Conservation (phyloP, 306 rosid species). For the Carpinus viminea region DNA sequence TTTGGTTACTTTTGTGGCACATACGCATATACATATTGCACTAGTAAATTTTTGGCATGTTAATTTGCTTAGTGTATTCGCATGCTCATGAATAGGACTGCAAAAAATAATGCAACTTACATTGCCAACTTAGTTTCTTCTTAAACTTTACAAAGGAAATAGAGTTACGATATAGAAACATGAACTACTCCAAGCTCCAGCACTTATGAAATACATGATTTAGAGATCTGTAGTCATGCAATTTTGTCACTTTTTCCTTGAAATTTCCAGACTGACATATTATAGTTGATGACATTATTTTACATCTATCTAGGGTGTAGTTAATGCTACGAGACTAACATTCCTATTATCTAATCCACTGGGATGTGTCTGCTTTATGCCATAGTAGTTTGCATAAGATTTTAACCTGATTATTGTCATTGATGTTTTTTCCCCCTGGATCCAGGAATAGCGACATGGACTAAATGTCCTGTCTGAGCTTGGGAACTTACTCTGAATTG, state of each 20-base stretch:
- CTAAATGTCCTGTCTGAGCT: no score
- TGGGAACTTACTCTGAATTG: no score
- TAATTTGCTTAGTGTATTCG: not conserved
- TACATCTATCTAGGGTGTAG: not conserved
- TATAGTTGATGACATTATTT: no score
- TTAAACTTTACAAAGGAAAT: not conserved
- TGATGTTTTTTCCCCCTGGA: not conserved
- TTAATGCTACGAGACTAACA: not conserved
- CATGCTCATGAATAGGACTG: not conserved
- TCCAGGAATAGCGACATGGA: no score
- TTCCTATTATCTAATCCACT: not conserved
- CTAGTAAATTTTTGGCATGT: not conserved
- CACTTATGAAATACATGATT: not conserved
- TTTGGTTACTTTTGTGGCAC: not conserved
- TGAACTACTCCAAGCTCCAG: not conserved
- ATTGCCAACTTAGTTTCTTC: not conserved
- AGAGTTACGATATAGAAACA: not conserved
- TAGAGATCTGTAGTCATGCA: not conserved
- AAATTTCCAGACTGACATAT: not conserved
- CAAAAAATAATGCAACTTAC: not conserved
- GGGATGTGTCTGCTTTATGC: constrained; percentile 20
- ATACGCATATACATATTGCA: not conserved
- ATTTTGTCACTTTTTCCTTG: not conserved
- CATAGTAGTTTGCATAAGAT: constrained; percentile 4
- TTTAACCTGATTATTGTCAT: constrained; percentile 25